phyloP scores from a whole-genome alignment of 345 rosid species.

The Acer saccharum region DNA sequence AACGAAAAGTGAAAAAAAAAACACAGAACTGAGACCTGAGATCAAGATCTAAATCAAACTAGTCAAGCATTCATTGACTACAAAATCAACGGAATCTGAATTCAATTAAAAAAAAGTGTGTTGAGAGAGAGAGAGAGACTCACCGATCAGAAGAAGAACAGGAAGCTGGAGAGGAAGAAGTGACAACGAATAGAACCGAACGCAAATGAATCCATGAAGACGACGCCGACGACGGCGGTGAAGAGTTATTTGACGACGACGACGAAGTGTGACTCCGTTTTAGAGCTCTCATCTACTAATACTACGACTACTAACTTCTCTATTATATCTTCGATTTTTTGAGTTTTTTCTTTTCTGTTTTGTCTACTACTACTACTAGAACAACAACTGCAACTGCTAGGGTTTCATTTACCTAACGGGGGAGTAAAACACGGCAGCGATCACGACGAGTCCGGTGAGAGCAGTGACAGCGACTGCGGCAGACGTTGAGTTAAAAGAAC shows the following conservation, averaged over 20 bases:
- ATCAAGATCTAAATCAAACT: conserved; percentile 36
- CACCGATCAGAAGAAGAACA: conserved; percentile 81
- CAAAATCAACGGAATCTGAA: background rate
- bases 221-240: conserved; percentile 57
- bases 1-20: background rate
- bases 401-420: conserved; percentile 38
- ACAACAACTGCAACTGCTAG: conserved; percentile 16
- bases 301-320: background rate
- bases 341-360: background rate
- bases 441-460: conserved; percentile 41
- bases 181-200: conserved; percentile 74
- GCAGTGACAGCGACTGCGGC: conserved; percentile 43
- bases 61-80: conserved; percentile 14
- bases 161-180: conserved; percentile 83
- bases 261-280: conserved; percentile 72
- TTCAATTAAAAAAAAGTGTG: background rate
- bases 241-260: conserved; percentile 60
- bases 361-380: background rate
- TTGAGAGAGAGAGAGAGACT: conserved; percentile 34
- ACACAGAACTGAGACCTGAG: background rate
- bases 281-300: conserved; percentile 80
- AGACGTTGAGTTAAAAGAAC: conserved; percentile 5
- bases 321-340: background rate
- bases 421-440: conserved; percentile 49
- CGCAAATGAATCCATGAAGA: conserved; percentile 93